Evolutionary conservation across 768 basidiomycete species (phyloP), one percentile per base, ranked within the genome.

Genomic region (Suillus paluster): DNA sequence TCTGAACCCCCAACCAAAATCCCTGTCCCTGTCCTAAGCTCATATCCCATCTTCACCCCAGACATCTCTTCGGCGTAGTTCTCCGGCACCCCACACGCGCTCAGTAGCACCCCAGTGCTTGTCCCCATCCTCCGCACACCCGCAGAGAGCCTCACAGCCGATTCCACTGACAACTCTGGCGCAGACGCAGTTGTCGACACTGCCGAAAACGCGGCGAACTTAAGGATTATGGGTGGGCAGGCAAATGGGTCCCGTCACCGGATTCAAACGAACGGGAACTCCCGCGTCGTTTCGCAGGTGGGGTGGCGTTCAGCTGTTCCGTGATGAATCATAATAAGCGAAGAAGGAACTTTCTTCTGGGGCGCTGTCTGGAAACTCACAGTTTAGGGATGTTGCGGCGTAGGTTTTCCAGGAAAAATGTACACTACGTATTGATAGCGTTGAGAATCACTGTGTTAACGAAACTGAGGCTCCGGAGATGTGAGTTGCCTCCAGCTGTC

Each of bases 401-500:
- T 99, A 97, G 97, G 86, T 90, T 0, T 97, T 99, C 88, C 91
- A 94, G 68, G 92, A 97, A 74, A 83, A 84, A 1, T 81, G 86
- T 14, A 91, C 92, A 2, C 80, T 97, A 53, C 88, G 93, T 27
- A 88, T 98, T 60, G 89, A 94, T 64, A 80, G 74, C 49, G 84
- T 84, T 8, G 84, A 85, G 23, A 95, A 97, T 70, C 89, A 91
- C 68, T 84, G 84, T 60, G 79, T 87, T 53, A 87, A 89, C 64
- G 81, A 84, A 57, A 85, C 86, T 0, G 78, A 75, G 25, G 80
- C 90, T 21, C 78, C 80, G 4, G 89, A 90, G 60, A 80, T 80
- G 59, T 95, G 69, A 55, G 84, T 73, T 10, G 38, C n/a, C 41
- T 19, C 11, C 27, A n/a, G 25, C 34, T 46, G 10, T n/a, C 21